Base-by-base conservation (phyloP, 495 filamentous ascomycete genomes). In the Penicillium turbatum region DNA sequence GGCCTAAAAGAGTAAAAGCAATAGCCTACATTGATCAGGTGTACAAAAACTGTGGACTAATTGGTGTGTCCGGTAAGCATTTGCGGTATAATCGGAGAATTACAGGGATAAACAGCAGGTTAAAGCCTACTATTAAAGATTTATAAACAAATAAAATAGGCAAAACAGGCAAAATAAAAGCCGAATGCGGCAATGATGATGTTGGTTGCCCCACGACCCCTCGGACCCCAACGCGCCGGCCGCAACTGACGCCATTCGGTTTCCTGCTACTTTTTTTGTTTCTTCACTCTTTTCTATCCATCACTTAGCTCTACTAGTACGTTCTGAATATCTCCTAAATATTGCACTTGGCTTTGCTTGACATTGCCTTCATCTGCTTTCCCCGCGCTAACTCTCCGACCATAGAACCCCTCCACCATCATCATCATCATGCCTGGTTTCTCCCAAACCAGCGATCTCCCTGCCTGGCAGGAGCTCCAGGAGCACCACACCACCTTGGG, bases 401-500 rank as follows among this genome's bases (percentile, higher is more conserved):
- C 27, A 62, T 49, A 60, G 51, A 59, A 42, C 50, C 42, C 42
- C 41, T 45, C 49, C 11, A 35, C 12, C 12, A 53, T 55, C 40
- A 29, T 66, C 40, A 29, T 66, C 67, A 79, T 50, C 52, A 81
- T 81, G 78, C 66, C 78, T 53, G 72, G 64, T 64, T 89, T 88
- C 72, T 71, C 82, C 29, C 91, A 93, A 75, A 84, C 92, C 51
- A 87, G 81, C 62, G 85, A 90, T 46, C 83, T 96, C 51, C 72
- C 82, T 44, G 84, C 90, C 56, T 98, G 93, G 93, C 77, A 86
- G 68, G 78, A 85, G 62, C 89, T 97, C 68, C 86, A 95, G 75
- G 79, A 87, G 57, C 95, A 97, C 73, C 89, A 93, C 75, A 80
- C 83, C 65, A 80, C 77, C 36, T 80, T 93, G 30, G 91, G 90